Evolutionary conservation across 129 eudicot species (phyloP).

Genomic region (Arctium lappa): DNA sequence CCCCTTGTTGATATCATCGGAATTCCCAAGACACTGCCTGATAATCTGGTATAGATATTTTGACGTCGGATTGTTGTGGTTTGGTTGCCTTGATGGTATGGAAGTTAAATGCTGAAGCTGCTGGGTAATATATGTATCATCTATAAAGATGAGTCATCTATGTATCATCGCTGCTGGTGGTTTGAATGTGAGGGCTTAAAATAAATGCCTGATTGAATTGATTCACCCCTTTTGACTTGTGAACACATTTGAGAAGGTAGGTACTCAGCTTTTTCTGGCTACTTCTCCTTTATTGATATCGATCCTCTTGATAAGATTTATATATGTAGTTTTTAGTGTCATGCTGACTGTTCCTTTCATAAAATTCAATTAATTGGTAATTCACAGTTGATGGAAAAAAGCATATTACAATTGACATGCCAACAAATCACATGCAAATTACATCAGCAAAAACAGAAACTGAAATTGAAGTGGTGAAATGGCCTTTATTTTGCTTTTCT

Average conservation of each 20-base stretch:
- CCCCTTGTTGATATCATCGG: no score
- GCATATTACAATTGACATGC: background rate
- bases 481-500: background rate
- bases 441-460: conserved; percentile 12
- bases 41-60: no score
- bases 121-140: background rate
- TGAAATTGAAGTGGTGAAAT: conserved; percentile 2
- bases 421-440: conserved; percentile 15
- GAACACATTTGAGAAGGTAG: no score
- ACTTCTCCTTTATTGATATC: background rate
- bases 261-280: background rate
- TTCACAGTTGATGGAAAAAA: background rate
- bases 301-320: background rate
- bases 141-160: conserved; percentile 15
- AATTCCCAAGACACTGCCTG: no score
- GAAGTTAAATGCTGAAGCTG: no score
- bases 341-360: background rate
- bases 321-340: background rate
- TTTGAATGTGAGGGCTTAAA: background rate
- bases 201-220: no score
- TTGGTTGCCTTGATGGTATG: no score
- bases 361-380: background rate
- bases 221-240: no score
- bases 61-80: no score
- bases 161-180: background rate